Evolutionary conservation across 331 rosid genomes (phyloP).

Genomic region (Acacia concinna): DNA sequence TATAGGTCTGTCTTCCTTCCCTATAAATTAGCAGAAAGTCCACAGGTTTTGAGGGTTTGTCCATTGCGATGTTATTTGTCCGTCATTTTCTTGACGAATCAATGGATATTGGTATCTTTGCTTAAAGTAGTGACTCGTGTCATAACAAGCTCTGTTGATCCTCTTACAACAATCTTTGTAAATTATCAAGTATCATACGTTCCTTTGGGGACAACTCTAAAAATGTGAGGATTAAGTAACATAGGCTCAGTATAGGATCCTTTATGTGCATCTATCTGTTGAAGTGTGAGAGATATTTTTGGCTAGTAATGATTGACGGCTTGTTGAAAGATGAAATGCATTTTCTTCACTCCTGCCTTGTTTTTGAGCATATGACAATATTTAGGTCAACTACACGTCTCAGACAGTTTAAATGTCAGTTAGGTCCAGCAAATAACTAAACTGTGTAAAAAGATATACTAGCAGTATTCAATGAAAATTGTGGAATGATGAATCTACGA

Average conservation of each 20-base stretch:
- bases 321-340: neutral
- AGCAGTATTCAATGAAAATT: neutral
- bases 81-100: neutral
- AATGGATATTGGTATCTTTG: constrained; percentile 21
- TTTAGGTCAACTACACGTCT: neutral
- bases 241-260: neutral
- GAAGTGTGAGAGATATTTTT: neutral
- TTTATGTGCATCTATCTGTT: neutral
- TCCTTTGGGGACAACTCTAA: neutral
- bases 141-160: neutral
- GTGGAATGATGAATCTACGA: neutral
- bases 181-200: neutral
- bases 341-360: neutral
- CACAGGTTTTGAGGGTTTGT: neutral
- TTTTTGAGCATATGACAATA: neutral
- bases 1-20: constrained; percentile 53
- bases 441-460: neutral
- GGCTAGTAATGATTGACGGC: neutral
- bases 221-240: neutral
- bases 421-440: neutral
- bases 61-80: neutral
- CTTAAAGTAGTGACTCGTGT: neutral
- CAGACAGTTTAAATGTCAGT: neutral
- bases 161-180: neutral
- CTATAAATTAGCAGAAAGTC: neutral